These are phyloP conservation scores for Furcasterigmium furcatum DNA, from an alignment of 2,329 filamentous ascomycete species.

Conservation along the genomic window DNA sequence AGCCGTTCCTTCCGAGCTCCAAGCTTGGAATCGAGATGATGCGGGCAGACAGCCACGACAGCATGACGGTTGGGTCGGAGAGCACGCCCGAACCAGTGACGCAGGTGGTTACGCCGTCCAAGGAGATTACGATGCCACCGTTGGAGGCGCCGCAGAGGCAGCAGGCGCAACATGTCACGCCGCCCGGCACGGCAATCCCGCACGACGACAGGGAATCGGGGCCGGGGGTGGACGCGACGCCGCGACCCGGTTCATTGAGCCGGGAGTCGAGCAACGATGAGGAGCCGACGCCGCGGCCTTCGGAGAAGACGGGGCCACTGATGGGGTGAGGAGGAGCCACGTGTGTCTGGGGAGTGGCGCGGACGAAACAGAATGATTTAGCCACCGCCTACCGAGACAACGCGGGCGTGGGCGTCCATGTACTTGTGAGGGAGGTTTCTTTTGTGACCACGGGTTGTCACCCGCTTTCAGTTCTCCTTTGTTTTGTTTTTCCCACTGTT, in stretches of 20 bases:
- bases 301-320: conserved; percentile 13
- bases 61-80: conserved; percentile 55
- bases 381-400: not conserved
- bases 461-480: conserved; percentile 5
- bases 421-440: conserved; percentile 3
- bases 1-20: conserved; percentile 66
- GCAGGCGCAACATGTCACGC: conserved; percentile 17
- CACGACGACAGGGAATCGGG: conserved; percentile 12
- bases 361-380: not conserved
- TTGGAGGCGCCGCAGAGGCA: conserved; percentile 19
- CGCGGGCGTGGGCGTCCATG: not conserved
- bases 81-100: conserved; percentile 49
- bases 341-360: not conserved
- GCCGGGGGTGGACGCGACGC: conserved; percentile 36
- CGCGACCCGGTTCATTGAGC: conserved; percentile 28
- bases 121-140: conserved; percentile 30
- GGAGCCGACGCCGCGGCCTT: conserved; percentile 37
- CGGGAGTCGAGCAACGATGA: conserved; percentile 22
- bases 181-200: conserved; percentile 21
- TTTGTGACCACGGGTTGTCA: no score
- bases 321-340: conserved; percentile 1
- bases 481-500: not conserved
- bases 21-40: conserved; percentile 98
- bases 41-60: conserved; percentile 92
- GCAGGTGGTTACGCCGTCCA: conserved; percentile 47